Evolutionary conservation across 495 filamentous ascomycete species (phyloP), one percentile per base, ranked within the genome.

Genomic region (Xylaria bambusicola): DNA sequence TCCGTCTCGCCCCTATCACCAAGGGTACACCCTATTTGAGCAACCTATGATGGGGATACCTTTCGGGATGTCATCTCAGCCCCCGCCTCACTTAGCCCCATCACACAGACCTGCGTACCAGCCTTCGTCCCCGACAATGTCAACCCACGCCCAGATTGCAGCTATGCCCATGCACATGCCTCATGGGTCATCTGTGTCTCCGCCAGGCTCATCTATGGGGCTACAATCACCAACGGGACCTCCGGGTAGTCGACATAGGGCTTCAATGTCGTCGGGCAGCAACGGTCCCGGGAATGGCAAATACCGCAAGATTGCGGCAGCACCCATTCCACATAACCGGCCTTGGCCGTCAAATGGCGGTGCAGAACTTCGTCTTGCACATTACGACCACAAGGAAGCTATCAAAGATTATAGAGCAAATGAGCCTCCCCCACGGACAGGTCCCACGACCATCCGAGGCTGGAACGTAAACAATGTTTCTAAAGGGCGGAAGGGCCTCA

Each of bases 221-320:
- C 42, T 55, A 2, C 61, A 58, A 40, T 71, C 68, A 47, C 52
- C 64, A n/a, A 67, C 63, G 20, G 55, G 45, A 17, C 64, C 52
- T 40, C 51, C 38, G 13, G 57, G 60, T 21, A 46, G 48, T 38
- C 66, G 61, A 6, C 60, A 51, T 21, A 62, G 63, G 49, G 61
- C 44, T 1, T 71, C 72, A 1, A 60, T 63, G 0, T 54, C 75
- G 13, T 69, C 70, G 15, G 62, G 67, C 9, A 56, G 71, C 27
- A 59, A 56, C 27, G 56, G 61, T 13, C 24, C 62, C 24, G 54
- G 51, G 4, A 78, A 79, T 36, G 57, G 54, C 1, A 78, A 79
- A 47, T 79, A 77, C 63, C 76, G 78, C 18, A 80, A 74, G 61
- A 74, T 81, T 9, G 74, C 77, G 33, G 77, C 78, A 2, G 78